Conservation (phyloP, 129 eudicot species). For the Solidago caesia region DNA sequence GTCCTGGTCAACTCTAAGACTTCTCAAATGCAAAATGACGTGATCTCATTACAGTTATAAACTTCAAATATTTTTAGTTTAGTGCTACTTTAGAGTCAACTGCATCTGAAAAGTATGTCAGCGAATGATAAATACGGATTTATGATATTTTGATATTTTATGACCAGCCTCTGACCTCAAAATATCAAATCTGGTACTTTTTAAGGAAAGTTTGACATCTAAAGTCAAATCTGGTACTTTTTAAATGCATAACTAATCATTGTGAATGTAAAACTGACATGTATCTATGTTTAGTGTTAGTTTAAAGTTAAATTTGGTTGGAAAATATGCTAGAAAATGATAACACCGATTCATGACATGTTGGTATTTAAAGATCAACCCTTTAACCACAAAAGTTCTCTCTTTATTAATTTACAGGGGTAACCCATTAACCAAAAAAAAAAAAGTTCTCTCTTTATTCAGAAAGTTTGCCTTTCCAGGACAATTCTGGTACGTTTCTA, state of each 20-base stretch:
- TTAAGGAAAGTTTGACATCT: neutral
- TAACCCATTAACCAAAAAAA: too few species aligned
- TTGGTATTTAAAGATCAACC: neutral
- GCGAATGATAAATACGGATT: neutral
- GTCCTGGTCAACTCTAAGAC: slow-evolving; percentile 11
- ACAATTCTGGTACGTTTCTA: neutral
- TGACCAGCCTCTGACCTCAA: slow-evolving; percentile 12
- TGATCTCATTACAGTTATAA: neutral
- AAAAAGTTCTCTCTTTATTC: neutral
- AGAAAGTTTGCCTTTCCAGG: neutral
- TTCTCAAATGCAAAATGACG: neutral
- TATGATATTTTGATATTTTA: neutral
- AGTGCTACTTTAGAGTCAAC: neutral
- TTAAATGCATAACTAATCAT: neutral
- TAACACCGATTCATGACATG: neutral
- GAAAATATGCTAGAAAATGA: neutral
- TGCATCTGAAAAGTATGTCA: neutral
- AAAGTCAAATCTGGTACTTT: slow-evolving; percentile 18
- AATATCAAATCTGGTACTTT: too few species aligned
- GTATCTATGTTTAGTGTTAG: neutral
- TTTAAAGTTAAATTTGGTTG: neutral
- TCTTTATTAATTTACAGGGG: too few species aligned
- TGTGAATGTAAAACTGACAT: neutral
- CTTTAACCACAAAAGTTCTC: neutral
- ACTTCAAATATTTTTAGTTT: neutral